A percentile compares a stretch with the other conserved stretches of the same genome.
phyloP scores from a whole-genome alignment of 1,139 yeast genomes.

The Protomyces arabidopsidicola region DNA sequence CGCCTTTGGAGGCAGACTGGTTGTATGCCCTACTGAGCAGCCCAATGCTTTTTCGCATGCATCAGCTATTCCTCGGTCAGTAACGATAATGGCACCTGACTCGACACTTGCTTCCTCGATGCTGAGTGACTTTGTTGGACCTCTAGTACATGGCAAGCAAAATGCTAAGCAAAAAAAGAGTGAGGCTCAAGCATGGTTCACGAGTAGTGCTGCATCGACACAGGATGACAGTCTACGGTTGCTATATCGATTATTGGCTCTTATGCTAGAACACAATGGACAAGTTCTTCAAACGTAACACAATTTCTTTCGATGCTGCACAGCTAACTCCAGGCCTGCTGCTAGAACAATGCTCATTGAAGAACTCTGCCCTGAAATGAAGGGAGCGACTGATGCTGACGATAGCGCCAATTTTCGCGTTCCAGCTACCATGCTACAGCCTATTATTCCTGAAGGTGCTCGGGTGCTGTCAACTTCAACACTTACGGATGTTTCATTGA shows the following conservation, averaged over 20 bases:
- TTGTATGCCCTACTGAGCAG: slow-evolving; percentile 45
- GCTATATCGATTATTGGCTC: slow-evolving; percentile 4
- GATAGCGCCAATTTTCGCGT: slow-evolving; percentile 13
- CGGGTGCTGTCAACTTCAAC: not conserved
- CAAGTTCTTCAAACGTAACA: not conserved
- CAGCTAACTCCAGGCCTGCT: slow-evolving; percentile 1
- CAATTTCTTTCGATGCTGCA: not conserved
- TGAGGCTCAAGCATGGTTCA: slow-evolving; percentile 8
- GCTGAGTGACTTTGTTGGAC: slow-evolving; percentile 9
- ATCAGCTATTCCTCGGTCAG: not conserved
- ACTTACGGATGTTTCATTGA: slow-evolving; percentile 6
- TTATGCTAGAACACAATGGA: slow-evolving; percentile 9
- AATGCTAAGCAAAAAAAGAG: slow-evolving; percentile 12
- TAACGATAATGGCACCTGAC: slow-evolving; percentile 1
- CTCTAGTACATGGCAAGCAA: slow-evolving; percentile 2
- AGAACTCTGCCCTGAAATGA: slow-evolving; percentile 5
- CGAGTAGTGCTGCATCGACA: not conserved
- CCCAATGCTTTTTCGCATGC: slow-evolving; percentile 8
- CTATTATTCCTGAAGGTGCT: not conserved
- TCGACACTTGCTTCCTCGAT: slow-evolving; percentile 4
- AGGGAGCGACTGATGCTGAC: not conserved
- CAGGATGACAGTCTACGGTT: not conserved
- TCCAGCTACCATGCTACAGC: not conserved
- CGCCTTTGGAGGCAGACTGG: slow-evolving; percentile 51
- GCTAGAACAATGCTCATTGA: not conserved